Percentiles rank a stretch among this genome's conserved stretches.
These are phyloP conservation scores for Mycena chlorophos DNA, from an alignment of 768 basidiomycete genomes.

Conservation along the genomic window DNA sequence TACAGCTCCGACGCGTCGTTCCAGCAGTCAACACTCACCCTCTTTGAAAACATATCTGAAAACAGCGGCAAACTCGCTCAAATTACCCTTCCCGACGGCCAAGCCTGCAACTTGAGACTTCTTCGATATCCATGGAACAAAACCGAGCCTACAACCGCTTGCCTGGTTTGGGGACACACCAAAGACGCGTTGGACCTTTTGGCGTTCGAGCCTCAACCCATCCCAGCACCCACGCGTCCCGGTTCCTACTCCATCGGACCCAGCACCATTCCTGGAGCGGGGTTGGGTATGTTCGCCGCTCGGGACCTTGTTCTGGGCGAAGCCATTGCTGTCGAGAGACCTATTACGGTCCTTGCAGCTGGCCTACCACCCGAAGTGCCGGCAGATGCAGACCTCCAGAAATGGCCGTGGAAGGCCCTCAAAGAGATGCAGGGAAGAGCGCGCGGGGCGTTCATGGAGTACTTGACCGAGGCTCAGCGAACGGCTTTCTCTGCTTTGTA, in stretches of 20 bases:
- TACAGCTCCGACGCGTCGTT: too few relatives aligned
- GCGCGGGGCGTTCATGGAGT: not conserved
- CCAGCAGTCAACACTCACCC: too few relatives aligned
- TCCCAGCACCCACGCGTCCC: not conserved
- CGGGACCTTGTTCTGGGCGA: constrained; percentile 5
- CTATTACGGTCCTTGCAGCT: not conserved
- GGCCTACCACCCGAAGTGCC: not conserved
- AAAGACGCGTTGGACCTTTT: not conserved
- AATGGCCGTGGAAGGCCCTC: not conserved
- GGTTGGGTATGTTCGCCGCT: not conserved
- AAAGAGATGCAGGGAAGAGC: not conserved
- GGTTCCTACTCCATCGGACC: constrained; percentile 1
- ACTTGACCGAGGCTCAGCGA: not conserved
- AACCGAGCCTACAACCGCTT: constrained; percentile 5
- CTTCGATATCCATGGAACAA: too few relatives aligned
- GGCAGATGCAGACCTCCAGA: not conserved
- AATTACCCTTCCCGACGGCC: too few relatives aligned
- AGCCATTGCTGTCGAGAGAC: constrained; percentile 2
- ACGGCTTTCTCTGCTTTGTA: not conserved
- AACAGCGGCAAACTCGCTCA: too few relatives aligned
- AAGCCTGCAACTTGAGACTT: too few relatives aligned
- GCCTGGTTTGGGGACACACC: constrained; percentile 6
- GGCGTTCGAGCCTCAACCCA: not conserved
- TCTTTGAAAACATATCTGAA: too few relatives aligned
- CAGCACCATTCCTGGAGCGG: constrained; percentile 4